Evolutionary conservation across 73 alveolate species (phyloP).

Genomic region (Effrenium voratum): DNA sequence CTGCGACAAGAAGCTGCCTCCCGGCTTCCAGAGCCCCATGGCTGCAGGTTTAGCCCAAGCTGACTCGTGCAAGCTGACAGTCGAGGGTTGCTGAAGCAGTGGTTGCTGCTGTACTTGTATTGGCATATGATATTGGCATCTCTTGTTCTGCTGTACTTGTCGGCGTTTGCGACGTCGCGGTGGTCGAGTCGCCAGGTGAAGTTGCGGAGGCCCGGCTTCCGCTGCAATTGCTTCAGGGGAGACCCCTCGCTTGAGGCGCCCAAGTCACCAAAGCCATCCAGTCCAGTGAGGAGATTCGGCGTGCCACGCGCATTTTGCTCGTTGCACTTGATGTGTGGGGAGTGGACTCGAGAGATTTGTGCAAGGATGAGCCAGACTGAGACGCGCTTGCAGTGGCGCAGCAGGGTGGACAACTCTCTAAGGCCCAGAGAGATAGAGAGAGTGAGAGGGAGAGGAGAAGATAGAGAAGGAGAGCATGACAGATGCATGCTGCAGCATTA

Average conservation of each 20-base stretch:
- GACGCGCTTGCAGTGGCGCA: constrained; percentile 85
- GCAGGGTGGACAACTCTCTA: constrained; percentile 50
- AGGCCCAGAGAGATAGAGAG: background rate
- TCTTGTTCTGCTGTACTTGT: too few species aligned
- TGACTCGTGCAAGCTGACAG: too few species aligned
- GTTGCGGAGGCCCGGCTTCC: background rate
- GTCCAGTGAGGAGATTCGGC: background rate
- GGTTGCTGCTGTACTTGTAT: too few species aligned
- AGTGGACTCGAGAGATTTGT: background rate
- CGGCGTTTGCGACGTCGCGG: too few species aligned
- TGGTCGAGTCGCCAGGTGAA: background rate
- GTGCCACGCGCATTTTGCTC: background rate
- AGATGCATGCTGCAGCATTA: background rate
- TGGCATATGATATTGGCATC: too few species aligned
- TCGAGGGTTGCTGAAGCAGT: too few species aligned
- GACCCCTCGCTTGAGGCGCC: constrained; percentile 1
- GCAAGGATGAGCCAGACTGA: constrained; percentile 75
- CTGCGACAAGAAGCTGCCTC: constrained; percentile 69
- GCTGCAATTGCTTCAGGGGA: background rate
- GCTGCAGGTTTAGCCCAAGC: too few species aligned
- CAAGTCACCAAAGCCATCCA: background rate
- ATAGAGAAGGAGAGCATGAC: background rate
- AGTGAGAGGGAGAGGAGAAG: too few species aligned
- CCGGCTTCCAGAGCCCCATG: constrained; percentile 29
- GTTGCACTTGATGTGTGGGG: background rate